Percentiles rank a stretch among this genome's conserved stretches.
Evolutionary conservation across 768 basidiomycete species (phyloP).

Genomic region (Hirschioporus abietinus): DNA sequence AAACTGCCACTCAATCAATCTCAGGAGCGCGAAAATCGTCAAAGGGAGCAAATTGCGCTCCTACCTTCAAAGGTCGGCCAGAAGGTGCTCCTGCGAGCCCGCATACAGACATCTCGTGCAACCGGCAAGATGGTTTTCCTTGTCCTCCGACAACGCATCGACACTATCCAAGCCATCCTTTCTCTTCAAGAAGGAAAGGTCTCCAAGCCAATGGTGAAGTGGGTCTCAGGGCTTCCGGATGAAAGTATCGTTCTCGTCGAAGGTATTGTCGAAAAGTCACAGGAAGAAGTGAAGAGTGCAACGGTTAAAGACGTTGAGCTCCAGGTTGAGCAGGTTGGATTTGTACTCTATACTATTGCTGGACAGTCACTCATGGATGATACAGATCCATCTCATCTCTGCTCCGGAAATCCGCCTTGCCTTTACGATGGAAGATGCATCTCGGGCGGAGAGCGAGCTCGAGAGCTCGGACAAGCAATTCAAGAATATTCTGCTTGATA

Average conservation of each 20-base stretch:
- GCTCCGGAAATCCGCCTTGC: constrained; percentile 76
- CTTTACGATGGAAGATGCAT: constrained; percentile 91
- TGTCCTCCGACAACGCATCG: constrained; percentile 80
- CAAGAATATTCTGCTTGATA: constrained; percentile 85
- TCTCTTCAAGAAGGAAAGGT: constrained; percentile 65
- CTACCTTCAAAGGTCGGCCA: constrained; percentile 60
- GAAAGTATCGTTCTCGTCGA: constrained; percentile 93
- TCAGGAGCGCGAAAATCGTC: constrained; percentile 59
- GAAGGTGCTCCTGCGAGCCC: constrained; percentile 77
- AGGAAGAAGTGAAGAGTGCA: constrained; percentile 87
- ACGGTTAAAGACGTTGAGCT: constrained; percentile 85
- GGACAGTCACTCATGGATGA: constrained; percentile 1
- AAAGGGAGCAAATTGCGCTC: constrained; percentile 64
- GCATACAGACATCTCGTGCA: constrained; percentile 86
- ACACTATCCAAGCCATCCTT: constrained; percentile 84
- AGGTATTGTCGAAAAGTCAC: constrained; percentile 72
- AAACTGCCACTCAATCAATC: constrained; percentile 88
- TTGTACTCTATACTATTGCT: not conserved
- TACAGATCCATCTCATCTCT: constrained; percentile 75
- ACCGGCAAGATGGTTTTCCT: constrained; percentile 97
- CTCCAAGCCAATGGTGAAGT: constrained; percentile 98
- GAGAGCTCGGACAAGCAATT: constrained; percentile 53
- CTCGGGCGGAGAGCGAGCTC: constrained; percentile 71
- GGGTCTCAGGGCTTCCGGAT: constrained; percentile 67
- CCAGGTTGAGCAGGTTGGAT: constrained; percentile 65